Evolutionary conservation across 177 flowering plant species (phyloP), one percentile per base, ranked within the genome.

Genomic region (Vitis hybrid): DNA sequence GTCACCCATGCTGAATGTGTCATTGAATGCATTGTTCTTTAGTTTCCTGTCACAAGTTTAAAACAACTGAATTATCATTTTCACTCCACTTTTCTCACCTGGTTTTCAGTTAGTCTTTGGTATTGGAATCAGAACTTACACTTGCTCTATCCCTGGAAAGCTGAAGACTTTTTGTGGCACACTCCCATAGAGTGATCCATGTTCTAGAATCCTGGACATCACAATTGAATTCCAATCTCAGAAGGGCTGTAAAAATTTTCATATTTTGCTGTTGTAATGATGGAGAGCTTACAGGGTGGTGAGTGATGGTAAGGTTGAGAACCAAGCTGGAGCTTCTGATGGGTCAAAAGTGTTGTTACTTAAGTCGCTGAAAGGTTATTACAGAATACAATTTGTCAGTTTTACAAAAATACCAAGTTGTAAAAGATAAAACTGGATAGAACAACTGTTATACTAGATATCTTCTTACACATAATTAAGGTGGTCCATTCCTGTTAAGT

Each of bases 281-380:
- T 10, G 19, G 9, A 63, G 1, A n/a, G 48, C 94, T 84, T 75
- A 95, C 99, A 95, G 61, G 45, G 92, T 87, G 53, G 94, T 91
- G 31, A 95, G 88, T 31, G 96, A 85, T 51, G 78, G 68, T 74
- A 86, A 68, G 39, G 84, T 87, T 58, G 93, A 82, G 78, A 93
- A 87, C 99, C 98, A 95, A 26, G 56, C 66, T 5, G 98, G 99
- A 75, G 90, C 86, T 62, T 74, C 83, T 45, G 99, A 82, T 72
- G 77, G 60, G 26, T 74, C 83, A 75, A 95, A 95, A 4, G 79
- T 74, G 66, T 95, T 93, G 81, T 85, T 84, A 81, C 99, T 93
- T 69, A 95, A 78, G 82, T 95, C 98, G 80, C 97, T 12, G 13
- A 50, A 55, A 26, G 6, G 56, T 65, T 19, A 68, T 7, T 56